Conservation (phyloP, 176 grass and related monocot genomes). For the Rhipidocladum racemiflorum region DNA sequence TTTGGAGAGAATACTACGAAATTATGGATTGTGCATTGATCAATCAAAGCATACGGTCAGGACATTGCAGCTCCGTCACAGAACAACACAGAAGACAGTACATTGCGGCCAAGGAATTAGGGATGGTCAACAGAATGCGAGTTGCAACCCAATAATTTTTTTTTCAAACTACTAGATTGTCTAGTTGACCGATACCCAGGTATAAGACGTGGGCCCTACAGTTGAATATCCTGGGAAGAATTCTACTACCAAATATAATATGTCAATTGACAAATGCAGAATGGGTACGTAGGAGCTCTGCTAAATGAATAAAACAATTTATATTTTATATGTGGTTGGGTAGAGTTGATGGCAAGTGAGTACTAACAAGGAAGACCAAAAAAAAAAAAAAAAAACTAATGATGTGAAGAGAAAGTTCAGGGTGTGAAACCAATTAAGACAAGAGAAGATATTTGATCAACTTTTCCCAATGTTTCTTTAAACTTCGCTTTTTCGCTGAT, state of each 20-base stretch:
- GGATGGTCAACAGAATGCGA: background rate
- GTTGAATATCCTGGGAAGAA: background rate
- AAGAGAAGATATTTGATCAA: slow-evolving; percentile 37
- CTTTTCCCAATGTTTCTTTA: slow-evolving; percentile 20
- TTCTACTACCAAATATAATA: background rate
- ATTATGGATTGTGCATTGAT: background rate
- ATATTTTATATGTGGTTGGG: background rate
- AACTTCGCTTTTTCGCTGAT: slow-evolving; percentile 16
- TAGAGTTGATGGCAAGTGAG: background rate
- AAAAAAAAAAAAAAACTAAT: background rate
- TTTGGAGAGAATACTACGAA: background rate
- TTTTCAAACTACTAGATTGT: background rate
- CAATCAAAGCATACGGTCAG: slow-evolving; percentile 1
- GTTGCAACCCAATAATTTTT: background rate
- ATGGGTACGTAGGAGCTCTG: background rate
- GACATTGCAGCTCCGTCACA: background rate
- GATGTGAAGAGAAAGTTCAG: background rate
- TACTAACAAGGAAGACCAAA: background rate
- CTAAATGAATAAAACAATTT: background rate
- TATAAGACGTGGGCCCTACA: background rate
- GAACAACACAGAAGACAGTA: background rate
- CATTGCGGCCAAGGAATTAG: background rate
- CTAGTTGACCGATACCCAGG: background rate
- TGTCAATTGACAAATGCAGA: background rate
- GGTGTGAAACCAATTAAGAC: slow-evolving; percentile 35